phyloP scores from a whole-genome alignment of 176 grass and related monocot genomes.

The Carex kokanica region DNA sequence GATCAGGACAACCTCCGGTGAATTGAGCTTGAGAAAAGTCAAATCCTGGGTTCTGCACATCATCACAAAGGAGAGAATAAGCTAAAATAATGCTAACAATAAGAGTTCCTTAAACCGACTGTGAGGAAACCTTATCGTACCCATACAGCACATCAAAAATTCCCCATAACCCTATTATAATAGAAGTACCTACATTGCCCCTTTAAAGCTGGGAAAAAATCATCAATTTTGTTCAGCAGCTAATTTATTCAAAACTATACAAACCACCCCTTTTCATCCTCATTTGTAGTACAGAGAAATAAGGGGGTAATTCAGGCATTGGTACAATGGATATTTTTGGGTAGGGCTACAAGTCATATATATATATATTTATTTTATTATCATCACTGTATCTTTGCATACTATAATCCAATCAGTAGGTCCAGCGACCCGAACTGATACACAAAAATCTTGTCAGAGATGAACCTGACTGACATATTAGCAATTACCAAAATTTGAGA shows the following conservation, averaged over 20 bases:
- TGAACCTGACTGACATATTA: background rate
- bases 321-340: background rate
- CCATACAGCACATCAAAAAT: background rate
- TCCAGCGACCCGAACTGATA: background rate
- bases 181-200: background rate
- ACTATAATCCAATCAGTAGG: background rate
- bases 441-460: background rate
- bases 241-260: background rate
- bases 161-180: background rate
- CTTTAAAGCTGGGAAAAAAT: background rate
- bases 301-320: background rate
- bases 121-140: background rate
- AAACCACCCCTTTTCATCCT: background rate
- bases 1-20: constrained; percentile 80
- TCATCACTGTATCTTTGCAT: background rate
- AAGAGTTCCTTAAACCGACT: background rate
- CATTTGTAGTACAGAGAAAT: background rate
- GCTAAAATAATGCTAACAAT: background rate
- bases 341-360: background rate
- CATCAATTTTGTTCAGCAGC: background rate
- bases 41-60: constrained; percentile 84
- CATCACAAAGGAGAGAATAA: background rate
- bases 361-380: background rate
- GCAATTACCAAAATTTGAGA: constrained; percentile 8
- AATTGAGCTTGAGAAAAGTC: constrained; percentile 96